These are phyloP conservation scores for Gryganskiella cystojenkinii DNA, from an alignment of 192 early-diverging fungal genomes.

Conservation along the genomic window DNA sequence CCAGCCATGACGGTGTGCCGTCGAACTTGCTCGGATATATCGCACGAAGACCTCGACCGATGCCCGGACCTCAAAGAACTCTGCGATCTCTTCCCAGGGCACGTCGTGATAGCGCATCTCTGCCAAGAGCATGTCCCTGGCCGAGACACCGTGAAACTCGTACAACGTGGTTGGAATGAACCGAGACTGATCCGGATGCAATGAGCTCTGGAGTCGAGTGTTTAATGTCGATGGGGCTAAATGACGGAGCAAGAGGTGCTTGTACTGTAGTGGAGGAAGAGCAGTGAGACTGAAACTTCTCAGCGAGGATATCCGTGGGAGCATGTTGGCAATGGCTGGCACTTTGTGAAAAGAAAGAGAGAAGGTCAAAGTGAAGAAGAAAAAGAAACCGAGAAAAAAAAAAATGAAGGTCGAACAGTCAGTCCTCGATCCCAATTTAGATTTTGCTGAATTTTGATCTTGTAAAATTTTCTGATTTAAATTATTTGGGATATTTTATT, in stretches of 20 bases:
- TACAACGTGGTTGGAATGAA: slow-evolving; percentile 3
- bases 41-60: slow-evolving; percentile 6
- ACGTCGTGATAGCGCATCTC: slow-evolving; percentile 26
- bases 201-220: too few relatives aligned
- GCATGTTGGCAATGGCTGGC: background rate
- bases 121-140: slow-evolving; percentile 15
- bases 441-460: background rate
- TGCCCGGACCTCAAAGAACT: background rate
- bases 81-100: background rate
- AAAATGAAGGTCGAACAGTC: background rate
- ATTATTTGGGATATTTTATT: too few relatives aligned
- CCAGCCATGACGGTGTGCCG: slow-evolving; percentile 16
- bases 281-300: background rate
- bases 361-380: background rate
- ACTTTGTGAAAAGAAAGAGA: background rate
- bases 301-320: background rate
- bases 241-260: too few relatives aligned
- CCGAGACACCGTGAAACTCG: slow-evolving; percentile 13
- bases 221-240: too few relatives aligned
- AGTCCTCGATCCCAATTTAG: background rate
- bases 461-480: too few relatives aligned
- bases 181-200: background rate
- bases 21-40: slow-evolving; percentile 14
- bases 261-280: too few relatives aligned
- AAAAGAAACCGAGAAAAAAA: background rate